Evolutionary conservation across 2,329 filamentous ascomycete species (phyloP), one percentile per base, ranked within the genome.

Genomic region (Tolypocladium amazonense): DNA sequence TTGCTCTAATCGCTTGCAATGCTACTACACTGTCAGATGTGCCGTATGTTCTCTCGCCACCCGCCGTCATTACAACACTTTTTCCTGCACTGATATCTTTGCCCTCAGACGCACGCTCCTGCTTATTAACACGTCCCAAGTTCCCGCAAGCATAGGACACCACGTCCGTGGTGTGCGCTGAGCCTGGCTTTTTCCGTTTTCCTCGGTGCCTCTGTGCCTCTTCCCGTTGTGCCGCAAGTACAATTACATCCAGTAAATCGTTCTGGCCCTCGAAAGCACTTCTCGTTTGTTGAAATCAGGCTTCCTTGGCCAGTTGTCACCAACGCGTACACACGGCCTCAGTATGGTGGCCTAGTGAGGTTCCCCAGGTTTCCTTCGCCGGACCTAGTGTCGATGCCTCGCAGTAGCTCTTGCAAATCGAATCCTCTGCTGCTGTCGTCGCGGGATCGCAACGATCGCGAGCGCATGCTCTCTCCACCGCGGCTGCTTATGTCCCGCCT

Each of bases 301-400:
- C 9, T 43, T 14, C 25, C 45, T 15, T 47, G 41, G 41, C 4
- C 50, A 7, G 2, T 11, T 57, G 20, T 14, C 38, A 11, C 15
- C 18, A 35, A 41, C 35, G 43, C 35, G 35, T 12, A 37, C 50
- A 14, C 39, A 15, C 47, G n/a, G 12, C 30, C 59, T 66, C 70
- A 82, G 65, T 82, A 82, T 23, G 80, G 80, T 57, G 80, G 80
- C 66, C 73, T 75, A 52, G 76, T 76, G 30, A 81, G 68, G 45
- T 76, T 77, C 25, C 78, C 76, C 57, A 81, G 62, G 55, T 71
- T 75, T 45, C 74, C 72, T 66, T 82, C 80, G 27, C 74, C 77
- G 2, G 73, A 71, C 23, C 74, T 72, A 65, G 77, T 77, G 65
- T 82, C 79, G 63, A 83, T 82, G 12, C 78, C 78, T 62, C 74